A percentile compares a stretch with the other conserved stretches of the same genome.
Evolutionary conservation across 306 rosid species (phyloP).

Genomic region (Benincasa hispida): DNA sequence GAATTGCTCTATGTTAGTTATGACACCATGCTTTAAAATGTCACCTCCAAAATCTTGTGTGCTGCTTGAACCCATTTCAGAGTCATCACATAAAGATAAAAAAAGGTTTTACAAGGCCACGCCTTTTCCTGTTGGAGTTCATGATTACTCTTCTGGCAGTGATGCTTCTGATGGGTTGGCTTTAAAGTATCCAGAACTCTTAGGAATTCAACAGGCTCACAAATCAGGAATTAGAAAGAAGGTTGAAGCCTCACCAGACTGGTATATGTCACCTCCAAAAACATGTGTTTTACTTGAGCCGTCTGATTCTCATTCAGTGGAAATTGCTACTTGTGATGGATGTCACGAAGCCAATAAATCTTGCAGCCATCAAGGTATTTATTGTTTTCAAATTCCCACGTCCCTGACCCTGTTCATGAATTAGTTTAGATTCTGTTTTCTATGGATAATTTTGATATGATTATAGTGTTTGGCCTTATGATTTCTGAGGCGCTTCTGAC

Average conservation of each 20-base stretch:
- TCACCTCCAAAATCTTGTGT: conserved; percentile 88
- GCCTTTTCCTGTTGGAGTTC: conserved; percentile 63
- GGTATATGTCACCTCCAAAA: conserved; percentile 85
- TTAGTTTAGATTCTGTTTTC: not conserved
- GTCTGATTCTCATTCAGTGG: conserved; percentile 33
- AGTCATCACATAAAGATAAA: conserved; percentile 24
- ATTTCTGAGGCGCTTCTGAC: not conserved
- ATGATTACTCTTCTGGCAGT: conserved; percentile 26
- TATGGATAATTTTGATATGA: not conserved
- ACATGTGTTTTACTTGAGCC: conserved; percentile 74
- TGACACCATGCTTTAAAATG: conserved; percentile 70
- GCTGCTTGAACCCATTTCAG: conserved; percentile 72
- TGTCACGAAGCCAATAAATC: conserved; percentile 21
- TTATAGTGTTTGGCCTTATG: not conserved
- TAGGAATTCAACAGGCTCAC: conserved; percentile 30
- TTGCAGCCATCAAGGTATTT: conserved; percentile 30
- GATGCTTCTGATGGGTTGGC: conserved; percentile 36
- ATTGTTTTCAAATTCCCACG: not conserved
- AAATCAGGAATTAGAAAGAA: conserved; percentile 34
- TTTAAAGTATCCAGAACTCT: conserved; percentile 54
- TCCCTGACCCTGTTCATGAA: not conserved
- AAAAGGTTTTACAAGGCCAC: conserved; percentile 39
- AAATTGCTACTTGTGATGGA: conserved; percentile 20
- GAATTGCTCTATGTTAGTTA: conserved; percentile 36
- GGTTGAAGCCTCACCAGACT: conserved; percentile 54